Evolutionary conservation across 163 green algal genomes (phyloP), one percentile per base, ranked within the genome.

Genomic region (Scenedesmus sp.): DNA sequence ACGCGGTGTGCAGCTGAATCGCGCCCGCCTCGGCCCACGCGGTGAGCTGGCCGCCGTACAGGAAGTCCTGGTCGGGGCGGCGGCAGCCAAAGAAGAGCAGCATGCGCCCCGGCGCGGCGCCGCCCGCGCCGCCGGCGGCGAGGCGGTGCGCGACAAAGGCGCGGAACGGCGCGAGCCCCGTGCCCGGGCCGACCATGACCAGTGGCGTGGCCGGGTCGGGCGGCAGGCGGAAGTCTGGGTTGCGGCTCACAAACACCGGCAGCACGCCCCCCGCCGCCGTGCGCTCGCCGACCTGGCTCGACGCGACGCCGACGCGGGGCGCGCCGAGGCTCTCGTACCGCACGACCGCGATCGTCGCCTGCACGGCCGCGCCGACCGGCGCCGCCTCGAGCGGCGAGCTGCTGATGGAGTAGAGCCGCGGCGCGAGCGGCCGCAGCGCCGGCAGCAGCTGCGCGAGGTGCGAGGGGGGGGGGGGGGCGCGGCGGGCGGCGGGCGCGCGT

Each of bases 81-180:
- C 96, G 85, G 86, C 96, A 98, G 22, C 96, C 96, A 82, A 98
- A 99, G 88, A 94, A 99, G 29, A 99, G 88, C 47, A 95, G 60
- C 56, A 91, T 92, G 5, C 81, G 60, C n/a, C 92, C 95, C 36
- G 77, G 36, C 45, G 73, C 10, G 6, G 9, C 36, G 10, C 0
- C 47, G 36, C 39, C 66, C 50, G 24, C 22, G 31, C 29, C 51
- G 53, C 62, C 29, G 15, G 17, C 63, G 72, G 67, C 60, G 64
- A 90, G 53, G 15, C 83, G 77, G 39, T 93, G 74, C 76, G 82
- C 54, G 58, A 93, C 87, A 79, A 93, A 93, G 22, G 87, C 69
- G 36, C 88, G 88, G 88, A 98, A 98, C 58, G 94, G 93, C 7
- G 94, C 93, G 17, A 98, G 86, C 34, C 94, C 94, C 11, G 94